Evolutionary conservation across 805 yeast species (phyloP), one percentile per base, ranked within the genome.

Genomic region (Teunomyces barrocoloradensis): DNA sequence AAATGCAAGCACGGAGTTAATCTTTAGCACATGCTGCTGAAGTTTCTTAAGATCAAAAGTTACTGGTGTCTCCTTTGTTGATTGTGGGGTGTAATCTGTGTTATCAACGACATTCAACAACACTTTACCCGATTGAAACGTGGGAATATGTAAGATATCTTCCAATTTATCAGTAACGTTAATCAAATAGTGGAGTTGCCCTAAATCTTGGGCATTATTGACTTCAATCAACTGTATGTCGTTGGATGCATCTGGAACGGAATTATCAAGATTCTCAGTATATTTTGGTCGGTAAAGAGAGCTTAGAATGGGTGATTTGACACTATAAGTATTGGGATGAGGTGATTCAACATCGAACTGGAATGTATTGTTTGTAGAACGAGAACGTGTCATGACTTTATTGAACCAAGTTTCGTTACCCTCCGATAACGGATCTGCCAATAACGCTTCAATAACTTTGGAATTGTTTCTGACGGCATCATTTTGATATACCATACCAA

Each of bases 401-500:
- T 57, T 42, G 21, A 64, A 67, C 76, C 76, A 69, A 11, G 29
- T n/a, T 18, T 56, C 48, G 48, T 66, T 69, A 10, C 53, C 54
- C 10, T 52, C 56, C 11, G 77, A 61, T 43, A 73, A 58, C 5
- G 78, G 78, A 47, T 73, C 77, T 1, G 77, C 71, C 34, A 73
- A 57, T 9, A 73, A 50, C 2, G 64, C 48, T 33, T 71, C 74
- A 5, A 73, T 36, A n/a, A 73, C 30, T 43, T 58, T 68, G n/a
- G 74, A 64, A 2, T 53, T 43, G 6, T 36, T 25, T 12, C 53
- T 49, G 5, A 51, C 46, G 5, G 23, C 23, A 6, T 59, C 62
- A 45, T 61, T 60, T 30, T 63, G 67, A 50, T 72, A 71, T 1
- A 66, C 44, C 2, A 73, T 38, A 0, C 76, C 78, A 11, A 72